Percentiles rank a stretch among this genome's conserved stretches.
These are phyloP conservation scores for Nicotiana paniculata DNA, from an alignment of 257 asterid genomes.

Conservation along the genomic window DNA sequence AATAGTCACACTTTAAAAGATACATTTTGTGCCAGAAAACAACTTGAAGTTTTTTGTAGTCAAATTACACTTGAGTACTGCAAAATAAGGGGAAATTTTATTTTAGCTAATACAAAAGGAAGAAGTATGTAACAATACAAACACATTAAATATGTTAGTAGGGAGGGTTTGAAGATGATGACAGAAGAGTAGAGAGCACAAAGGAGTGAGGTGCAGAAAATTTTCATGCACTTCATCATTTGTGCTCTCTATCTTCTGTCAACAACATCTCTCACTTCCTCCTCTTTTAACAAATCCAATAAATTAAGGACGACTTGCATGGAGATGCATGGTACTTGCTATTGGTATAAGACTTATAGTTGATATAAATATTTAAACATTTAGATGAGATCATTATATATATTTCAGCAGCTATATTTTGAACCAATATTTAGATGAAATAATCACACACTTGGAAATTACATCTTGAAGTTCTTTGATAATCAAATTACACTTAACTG, in stretches of 20 bases:
- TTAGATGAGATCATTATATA: neutral
- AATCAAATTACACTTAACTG: too few relatives aligned
- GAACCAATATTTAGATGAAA: neutral
- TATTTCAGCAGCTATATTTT: neutral
- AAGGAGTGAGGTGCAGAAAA: too few relatives aligned
- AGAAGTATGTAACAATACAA: neutral
- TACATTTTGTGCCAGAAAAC: neutral
- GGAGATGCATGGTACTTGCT: too few relatives aligned
- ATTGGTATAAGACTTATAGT: too few relatives aligned
- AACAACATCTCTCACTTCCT: slow-evolving; percentile 23
- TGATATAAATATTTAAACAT: too few relatives aligned
- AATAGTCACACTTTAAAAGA: too few relatives aligned
- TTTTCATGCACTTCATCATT: neutral
- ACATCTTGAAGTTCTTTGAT: neutral
- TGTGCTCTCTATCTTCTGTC: slow-evolving; percentile 49
- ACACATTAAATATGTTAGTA: neutral
- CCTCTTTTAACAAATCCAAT: too few relatives aligned
- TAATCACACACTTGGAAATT: neutral
- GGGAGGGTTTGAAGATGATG: slow-evolving; percentile 34
- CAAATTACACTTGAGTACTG: neutral
- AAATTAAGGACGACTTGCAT: too few relatives aligned
- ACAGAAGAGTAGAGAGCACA: slow-evolving; percentile 49
- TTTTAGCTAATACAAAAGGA: neutral
- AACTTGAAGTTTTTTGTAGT: neutral
- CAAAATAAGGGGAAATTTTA: too few relatives aligned